Evolutionary conservation across 371 early-diverging fungal species (phyloP).

Genomic region (Mortierella sp.): DNA sequence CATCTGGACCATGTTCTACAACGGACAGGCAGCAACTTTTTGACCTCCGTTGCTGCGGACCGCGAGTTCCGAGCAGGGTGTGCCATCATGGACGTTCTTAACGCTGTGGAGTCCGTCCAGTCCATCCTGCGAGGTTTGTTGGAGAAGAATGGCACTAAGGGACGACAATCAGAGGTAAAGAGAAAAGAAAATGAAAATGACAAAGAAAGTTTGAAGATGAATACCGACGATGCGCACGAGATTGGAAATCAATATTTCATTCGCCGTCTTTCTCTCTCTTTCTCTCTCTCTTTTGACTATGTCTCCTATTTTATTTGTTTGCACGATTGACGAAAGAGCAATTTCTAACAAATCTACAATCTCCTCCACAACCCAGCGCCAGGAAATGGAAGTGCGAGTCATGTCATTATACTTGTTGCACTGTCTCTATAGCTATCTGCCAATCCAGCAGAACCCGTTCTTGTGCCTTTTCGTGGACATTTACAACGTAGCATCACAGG

Average conservation of each 20-base stretch:
- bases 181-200: slow-evolving; percentile 7
- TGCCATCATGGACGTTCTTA: slow-evolving; percentile 54
- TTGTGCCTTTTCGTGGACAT: slow-evolving; percentile 56
- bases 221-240: slow-evolving; percentile 1
- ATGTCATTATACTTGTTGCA: slow-evolving; percentile 49
- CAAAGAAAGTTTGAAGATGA: slow-evolving; percentile 14
- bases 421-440: slow-evolving; percentile 47
- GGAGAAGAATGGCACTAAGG: slow-evolving; percentile 16
- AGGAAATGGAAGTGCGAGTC: slow-evolving; percentile 41
- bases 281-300: not conserved
- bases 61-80: slow-evolving; percentile 54
- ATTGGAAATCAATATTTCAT: slow-evolving; percentile 7
- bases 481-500: slow-evolving; percentile 42
- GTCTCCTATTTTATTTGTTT: not conserved
- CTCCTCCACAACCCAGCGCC: slow-evolving; percentile 6
- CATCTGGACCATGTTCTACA: slow-evolving; percentile 55
- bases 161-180: slow-evolving; percentile 32
- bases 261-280: slow-evolving; percentile 8
- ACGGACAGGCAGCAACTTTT: slow-evolving; percentile 41
- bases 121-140: slow-evolving; percentile 23
- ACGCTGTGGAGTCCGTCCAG: slow-evolving; percentile 49
- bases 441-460: slow-evolving; percentile 54
- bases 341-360: not conserved
- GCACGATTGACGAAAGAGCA: too few species aligned
- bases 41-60: slow-evolving; percentile 48